A percentile compares a stretch with the other conserved stretches of the same genome.
Evolutionary conservation across 1,284 basidiomycete species (phyloP).

Genomic region (Microbotryomycetes sp.): DNA sequence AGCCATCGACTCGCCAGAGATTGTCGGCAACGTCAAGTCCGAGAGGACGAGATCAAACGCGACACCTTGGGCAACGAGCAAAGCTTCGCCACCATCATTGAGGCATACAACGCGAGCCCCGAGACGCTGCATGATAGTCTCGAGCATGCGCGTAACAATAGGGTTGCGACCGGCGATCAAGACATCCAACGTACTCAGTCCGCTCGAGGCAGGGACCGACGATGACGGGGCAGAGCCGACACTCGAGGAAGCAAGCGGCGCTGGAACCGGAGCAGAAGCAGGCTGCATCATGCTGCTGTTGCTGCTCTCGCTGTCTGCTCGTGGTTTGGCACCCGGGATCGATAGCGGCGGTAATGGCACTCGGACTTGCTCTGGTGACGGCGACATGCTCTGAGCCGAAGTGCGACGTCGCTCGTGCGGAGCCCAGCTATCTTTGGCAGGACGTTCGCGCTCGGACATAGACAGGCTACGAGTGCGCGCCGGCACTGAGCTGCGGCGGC

Average conservation of each 20-base stretch:
- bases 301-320: slow-evolving; percentile 30
- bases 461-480: slow-evolving; percentile 31
- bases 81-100: slow-evolving; percentile 90
- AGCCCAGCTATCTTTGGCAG: slow-evolving; percentile 14
- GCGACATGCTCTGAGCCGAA: slow-evolving; percentile 9
- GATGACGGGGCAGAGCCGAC: slow-evolving; percentile 19
- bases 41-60: slow-evolving; percentile 49
- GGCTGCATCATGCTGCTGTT: neutral
- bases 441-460: slow-evolving; percentile 14
- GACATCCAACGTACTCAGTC: slow-evolving; percentile 59
- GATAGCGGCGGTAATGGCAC: slow-evolving; percentile 40
- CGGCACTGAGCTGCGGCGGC: slow-evolving; percentile 31
- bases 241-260: slow-evolving; percentile 18
- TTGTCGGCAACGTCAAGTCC: slow-evolving; percentile 44
- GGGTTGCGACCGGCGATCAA: slow-evolving; percentile 96
- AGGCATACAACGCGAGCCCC: slow-evolving; percentile 92
- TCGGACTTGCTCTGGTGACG: slow-evolving; percentile 3
- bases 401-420: slow-evolving; percentile 4
- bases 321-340: slow-evolving; percentile 46
- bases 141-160: slow-evolving; percentile 85
- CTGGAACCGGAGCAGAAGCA: slow-evolving; percentile 1
- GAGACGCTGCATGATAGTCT: slow-evolving; percentile 81
- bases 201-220: slow-evolving; percentile 14
- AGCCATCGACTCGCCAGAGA: slow-evolving; percentile 72
- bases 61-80: slow-evolving; percentile 88